Base-by-base conservation (phyloP, 257 asterid species). In the Lycium ferocissimum region DNA sequence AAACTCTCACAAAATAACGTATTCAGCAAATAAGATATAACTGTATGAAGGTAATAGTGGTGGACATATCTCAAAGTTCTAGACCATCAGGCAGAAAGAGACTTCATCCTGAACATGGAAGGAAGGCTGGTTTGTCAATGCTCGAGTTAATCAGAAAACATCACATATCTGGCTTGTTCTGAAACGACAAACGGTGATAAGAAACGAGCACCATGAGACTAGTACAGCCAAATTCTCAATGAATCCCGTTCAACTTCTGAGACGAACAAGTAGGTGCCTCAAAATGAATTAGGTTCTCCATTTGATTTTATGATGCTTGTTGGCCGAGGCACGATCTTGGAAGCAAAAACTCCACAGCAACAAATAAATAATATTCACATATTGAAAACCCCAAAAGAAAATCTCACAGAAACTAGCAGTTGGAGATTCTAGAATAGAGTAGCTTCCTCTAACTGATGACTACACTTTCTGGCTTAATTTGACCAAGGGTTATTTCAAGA, bases 51-150 rank as follows among this genome's bases (percentile, higher is more conserved):
- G 49, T 14, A 37, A 67, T 37, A 7, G 51, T 18, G 76, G 51
- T 18, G 76, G 17, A 67, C 76, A 67, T 7, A 67, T 67, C 51
- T 67, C 76, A 67, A 67, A 67, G 51, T 67, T 67, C 76, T 14
- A 67, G 22, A 67, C 76, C 76, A 67, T 67, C 76, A 2, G n/a
- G 47, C 51, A 38, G 1, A 67, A 67, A 67, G n/a, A 37, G 51
- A 35, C 76, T 7, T 22, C 49, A 67, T 17, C 76, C 20, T 17
- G 26, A 67, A 67, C 49, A 14, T 9, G 2, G 5, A 37, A 67
- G 14, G 11, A 14, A 67, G 1, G n/a, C 11, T 15, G 51, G n/a
- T 67, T 37, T 37, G 76, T 14, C 49, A 67, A 37, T 37, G 51
- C 61, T 56, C 7, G n/a, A 56, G 22, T 15, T 22, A 37, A 67